Evolutionary conservation across 257 asterid genomes (phyloP).

Genomic region (Ophiorrhiza pumila): DNA sequence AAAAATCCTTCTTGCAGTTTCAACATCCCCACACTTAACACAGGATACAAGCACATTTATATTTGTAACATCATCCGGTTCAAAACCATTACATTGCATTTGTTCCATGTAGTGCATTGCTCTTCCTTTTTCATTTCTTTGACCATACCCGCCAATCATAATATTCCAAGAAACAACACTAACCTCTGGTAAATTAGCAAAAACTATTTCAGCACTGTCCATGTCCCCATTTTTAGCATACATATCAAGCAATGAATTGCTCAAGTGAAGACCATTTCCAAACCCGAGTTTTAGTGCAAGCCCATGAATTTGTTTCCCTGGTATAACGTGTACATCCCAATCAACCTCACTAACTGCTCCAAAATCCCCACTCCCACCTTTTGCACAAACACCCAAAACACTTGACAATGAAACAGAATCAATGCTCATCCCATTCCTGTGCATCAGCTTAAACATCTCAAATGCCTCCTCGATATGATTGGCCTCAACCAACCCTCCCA

Average conservation of each 20-base stretch:
- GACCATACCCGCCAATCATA: constrained; percentile 72
- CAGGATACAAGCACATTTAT: constrained; percentile 61
- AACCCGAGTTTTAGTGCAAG: constrained; percentile 54
- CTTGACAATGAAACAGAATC: constrained; percentile 59
- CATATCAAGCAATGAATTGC: constrained; percentile 67
- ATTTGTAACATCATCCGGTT: constrained; percentile 60
- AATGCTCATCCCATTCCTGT: constrained; percentile 32
- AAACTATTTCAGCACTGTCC: constrained; percentile 57
- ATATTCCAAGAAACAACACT: constrained; percentile 76
- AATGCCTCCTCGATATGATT: constrained; percentile 56
- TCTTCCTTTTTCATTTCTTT: constrained; percentile 29
- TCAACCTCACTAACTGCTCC: constrained; percentile 21
- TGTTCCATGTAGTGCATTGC: constrained; percentile 43
- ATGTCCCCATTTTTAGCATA: constrained; percentile 54
- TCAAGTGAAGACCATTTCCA: constrained; percentile 43
- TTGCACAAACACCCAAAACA: constrained; percentile 56
- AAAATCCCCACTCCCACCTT: constrained; percentile 28
- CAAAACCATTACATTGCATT: constrained; percentile 52
- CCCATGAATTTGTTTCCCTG: constrained; percentile 57
- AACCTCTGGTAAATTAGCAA: constrained; percentile 41
- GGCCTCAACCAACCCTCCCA: constrained; percentile 61
- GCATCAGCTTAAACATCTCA: constrained; percentile 58
- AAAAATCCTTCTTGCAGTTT: constrained; percentile 45
- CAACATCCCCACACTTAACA: constrained; percentile 56
- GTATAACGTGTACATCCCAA: constrained; percentile 21